Base-by-base conservation (phyloP, 345 rosid genomes). In the Physaria fendleri region DNA sequence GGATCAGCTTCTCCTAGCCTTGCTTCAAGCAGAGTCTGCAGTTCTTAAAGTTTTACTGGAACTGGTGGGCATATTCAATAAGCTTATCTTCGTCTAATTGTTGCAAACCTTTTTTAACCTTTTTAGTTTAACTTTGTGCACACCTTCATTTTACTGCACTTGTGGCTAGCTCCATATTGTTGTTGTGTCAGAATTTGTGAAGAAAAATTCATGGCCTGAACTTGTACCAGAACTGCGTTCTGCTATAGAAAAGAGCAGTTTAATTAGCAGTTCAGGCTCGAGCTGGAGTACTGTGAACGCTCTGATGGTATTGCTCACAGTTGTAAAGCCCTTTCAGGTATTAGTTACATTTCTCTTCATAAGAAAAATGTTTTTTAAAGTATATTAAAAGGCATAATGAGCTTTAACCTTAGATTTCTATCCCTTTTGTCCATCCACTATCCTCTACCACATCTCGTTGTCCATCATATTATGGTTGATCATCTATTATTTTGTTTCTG, bases 241-340 rank as follows among this genome's bases (percentile, higher is more conserved):
- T 45, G 91, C 89, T 51, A 72, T 89, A 41, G 80, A 81, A 61
- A 82, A 69, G 32, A 85, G 87, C 53, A 83, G 74, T 64, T 76
- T 68, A 10, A 56, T 82, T 35, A 66, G 68, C 69, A 23, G 53
- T 46, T 60, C 65, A 28, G 76, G 65, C 43, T 59, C 64, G 48
- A 74, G 70, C 34, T 85, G 85, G 84, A 75, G 71, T 61, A 78
- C 81, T 44, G 63, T 85, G 46, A 89, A 85, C 53, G 68, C 81
- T 29, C 76, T 89, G 64, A 64, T 77, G 52, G 73, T 79, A 39
- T 85, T 89, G 50, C 89, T 79, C n/a, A 71, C 85, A 11, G 77
- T 82, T 48, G 52, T 85, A 51, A 82, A 82, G 65, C 97, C 95
- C 74, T 89, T 89, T 65, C 91, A 89, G 91, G 97, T 89, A 63